Base-by-base conservation (phyloP, 768 basidiomycete species). In the Panaeolus cyanescens region DNA sequence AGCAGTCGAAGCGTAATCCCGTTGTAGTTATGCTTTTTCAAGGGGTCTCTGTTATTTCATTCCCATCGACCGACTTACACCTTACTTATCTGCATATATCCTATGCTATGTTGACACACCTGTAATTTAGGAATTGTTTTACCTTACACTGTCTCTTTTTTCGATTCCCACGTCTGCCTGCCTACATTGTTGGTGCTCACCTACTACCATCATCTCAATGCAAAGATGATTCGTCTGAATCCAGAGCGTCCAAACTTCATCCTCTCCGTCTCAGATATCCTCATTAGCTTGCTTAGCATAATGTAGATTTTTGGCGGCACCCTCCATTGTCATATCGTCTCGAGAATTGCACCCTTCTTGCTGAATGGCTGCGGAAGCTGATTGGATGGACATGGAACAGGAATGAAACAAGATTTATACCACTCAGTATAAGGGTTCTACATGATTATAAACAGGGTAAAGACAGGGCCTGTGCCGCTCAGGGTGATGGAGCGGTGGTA, bases 1-100 rank as follows among this genome's bases (percentile, higher is more conserved):
- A 67, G 85, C 80, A 64, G 82, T 90, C 28, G 77, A 78, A 55
- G 63, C 63, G 42, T 75, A 66, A 65, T 45, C 25, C 39, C 33
- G 9, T 56, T 53, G 40, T 33, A 36, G 55, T 64, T 19, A 20
- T 13, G 13, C 8, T 13, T 13, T 50, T 13, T 17, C 25, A 22
- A 28, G 45, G 25, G 45, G 45, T 50, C 30, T 42, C 30, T 12
- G n/a, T 4, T 28, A 15, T 28, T 28, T 28, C 25, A 25, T 50
- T 50, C 25, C 30, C 45, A 9, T 22, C 22, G 22, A 50, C 45
- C 30, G 17, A 50, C n/a, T n/a, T 50, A 50, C 13, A 4, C 5
- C 30, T 50, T 28, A 2, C 45, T 50, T 50, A 50, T 28, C 15
- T 42, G 45, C 45, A 50, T 8, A 28, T 42, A 42, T 42, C 4